Conservation (phyloP, 2,329 filamentous ascomycete genomes). For the Scytalidium lignicola region DNA sequence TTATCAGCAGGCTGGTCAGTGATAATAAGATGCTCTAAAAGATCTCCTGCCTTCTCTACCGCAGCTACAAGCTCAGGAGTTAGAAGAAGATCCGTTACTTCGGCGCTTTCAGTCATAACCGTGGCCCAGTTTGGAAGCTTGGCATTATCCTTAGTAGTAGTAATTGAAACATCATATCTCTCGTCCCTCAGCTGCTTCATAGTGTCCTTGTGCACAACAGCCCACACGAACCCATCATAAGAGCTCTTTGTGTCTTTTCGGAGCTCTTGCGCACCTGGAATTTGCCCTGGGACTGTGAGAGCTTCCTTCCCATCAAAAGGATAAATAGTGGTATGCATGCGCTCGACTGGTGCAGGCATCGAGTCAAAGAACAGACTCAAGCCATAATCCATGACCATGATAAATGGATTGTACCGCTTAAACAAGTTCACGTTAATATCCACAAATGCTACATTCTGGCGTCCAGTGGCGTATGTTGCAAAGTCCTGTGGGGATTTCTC, state of each 20-base stretch:
- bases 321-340: constrained; percentile 72
- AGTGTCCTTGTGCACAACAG: constrained; percentile 86
- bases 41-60: constrained; percentile 70
- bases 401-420: constrained; percentile 81
- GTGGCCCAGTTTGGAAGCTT: constrained; percentile 89
- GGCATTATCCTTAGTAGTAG: constrained; percentile 83
- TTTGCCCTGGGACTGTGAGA: constrained; percentile 61
- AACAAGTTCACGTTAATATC: constrained; percentile 77
- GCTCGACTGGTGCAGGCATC: constrained; percentile 64
- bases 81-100: constrained; percentile 82
- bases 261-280: constrained; percentile 54
- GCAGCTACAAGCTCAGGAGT: constrained; percentile 83
- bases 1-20: constrained; percentile 86
- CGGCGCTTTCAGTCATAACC: constrained; percentile 94
- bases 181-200: constrained; percentile 90
- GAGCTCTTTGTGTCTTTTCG: constrained; percentile 55
- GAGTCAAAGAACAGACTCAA: constrained; percentile 77
- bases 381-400: constrained; percentile 59
- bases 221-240: constrained; percentile 92
- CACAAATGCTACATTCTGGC: constrained; percentile 87
- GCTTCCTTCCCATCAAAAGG: constrained; percentile 90
- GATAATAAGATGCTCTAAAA: constrained; percentile 81
- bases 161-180: constrained; percentile 90
- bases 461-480: constrained; percentile 80
- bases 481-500: constrained; percentile 88